A percentile compares a stretch with the other conserved stretches of the same genome.
Conservation (phyloP, 2,329 filamentous ascomycete genomes). For the Cladophialophora bantiana region DNA sequence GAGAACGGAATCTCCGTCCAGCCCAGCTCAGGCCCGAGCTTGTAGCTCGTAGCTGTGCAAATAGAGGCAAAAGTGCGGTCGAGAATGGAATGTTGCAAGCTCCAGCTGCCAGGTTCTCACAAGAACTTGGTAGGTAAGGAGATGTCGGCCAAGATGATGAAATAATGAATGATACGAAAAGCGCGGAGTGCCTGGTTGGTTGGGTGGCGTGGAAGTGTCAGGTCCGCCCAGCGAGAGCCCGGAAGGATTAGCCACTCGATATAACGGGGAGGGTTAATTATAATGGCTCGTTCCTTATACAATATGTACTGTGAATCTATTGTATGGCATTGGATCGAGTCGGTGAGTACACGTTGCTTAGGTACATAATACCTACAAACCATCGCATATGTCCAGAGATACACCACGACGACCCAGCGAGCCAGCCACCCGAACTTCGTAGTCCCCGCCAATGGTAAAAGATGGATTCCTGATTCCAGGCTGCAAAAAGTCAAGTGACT, state of each 20-base stretch:
- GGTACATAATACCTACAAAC: too few species aligned
- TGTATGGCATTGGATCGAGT: too few species aligned
- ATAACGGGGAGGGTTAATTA: too few species aligned
- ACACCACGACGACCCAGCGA: too few species aligned
- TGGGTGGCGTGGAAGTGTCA: not conserved
- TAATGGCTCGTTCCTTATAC: too few species aligned
- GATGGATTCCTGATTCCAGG: not conserved
- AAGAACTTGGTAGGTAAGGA: not conserved
- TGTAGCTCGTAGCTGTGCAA: too few species aligned
- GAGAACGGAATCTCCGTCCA: not conserved
- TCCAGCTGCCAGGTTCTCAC: not conserved
- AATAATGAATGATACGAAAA: not conserved
- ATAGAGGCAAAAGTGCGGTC: not conserved
- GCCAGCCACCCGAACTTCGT: too few species aligned
- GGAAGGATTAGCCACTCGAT: not conserved
- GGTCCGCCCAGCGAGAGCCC: not conserved
- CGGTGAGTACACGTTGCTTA: too few species aligned
- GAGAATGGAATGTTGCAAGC: not conserved
- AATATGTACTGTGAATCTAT: too few species aligned
- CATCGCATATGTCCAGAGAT: too few species aligned
- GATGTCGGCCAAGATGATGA: not conserved
- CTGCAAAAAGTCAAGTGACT: conserved; percentile 5
- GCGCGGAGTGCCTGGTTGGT: not conserved
- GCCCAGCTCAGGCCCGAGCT: not conserved
- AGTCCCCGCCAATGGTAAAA: not conserved